Evolutionary conservation across 73 alveolate genomes (phyloP).

Genomic region (Tetrahymena malaccensis): DNA sequence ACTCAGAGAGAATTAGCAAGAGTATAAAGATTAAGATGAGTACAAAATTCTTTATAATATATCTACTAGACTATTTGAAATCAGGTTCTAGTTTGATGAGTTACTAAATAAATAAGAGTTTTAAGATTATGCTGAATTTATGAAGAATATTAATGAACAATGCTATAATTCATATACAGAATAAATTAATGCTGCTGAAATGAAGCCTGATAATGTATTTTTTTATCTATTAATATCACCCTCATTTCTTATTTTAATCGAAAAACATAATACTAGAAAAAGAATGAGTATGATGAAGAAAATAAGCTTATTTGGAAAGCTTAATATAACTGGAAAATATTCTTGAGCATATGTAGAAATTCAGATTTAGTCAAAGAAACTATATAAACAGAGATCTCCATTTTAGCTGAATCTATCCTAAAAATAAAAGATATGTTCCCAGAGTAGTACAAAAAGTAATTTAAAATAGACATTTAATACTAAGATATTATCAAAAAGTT

Average conservation of each 20-base stretch:
- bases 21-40: neutral
- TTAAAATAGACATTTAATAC: constrained; percentile 2
- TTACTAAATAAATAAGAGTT: neutral
- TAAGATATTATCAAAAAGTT: constrained; percentile 5
- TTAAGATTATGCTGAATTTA: neutral
- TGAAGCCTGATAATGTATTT: neutral
- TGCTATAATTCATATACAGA: neutral
- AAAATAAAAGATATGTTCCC: constrained; percentile 13
- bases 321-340: constrained; percentile 12
- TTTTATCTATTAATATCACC: neutral
- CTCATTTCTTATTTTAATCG: neutral
- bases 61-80: neutral
- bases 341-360: constrained; percentile 18
- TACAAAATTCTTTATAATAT: neutral
- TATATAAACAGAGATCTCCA: neutral
- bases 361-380: neutral
- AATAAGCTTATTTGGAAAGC: constrained; percentile 6
- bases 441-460: neutral
- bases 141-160: neutral
- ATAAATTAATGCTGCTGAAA: neutral
- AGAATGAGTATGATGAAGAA: neutral
- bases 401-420: constrained; percentile 10
- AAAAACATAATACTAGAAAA: neutral
- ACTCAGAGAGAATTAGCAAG: neutral
- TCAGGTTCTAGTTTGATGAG: neutral